These are phyloP conservation scores for Quercus aquifolioides DNA, from an alignment of 306 rosid genomes.

Conservation along the genomic window DNA sequence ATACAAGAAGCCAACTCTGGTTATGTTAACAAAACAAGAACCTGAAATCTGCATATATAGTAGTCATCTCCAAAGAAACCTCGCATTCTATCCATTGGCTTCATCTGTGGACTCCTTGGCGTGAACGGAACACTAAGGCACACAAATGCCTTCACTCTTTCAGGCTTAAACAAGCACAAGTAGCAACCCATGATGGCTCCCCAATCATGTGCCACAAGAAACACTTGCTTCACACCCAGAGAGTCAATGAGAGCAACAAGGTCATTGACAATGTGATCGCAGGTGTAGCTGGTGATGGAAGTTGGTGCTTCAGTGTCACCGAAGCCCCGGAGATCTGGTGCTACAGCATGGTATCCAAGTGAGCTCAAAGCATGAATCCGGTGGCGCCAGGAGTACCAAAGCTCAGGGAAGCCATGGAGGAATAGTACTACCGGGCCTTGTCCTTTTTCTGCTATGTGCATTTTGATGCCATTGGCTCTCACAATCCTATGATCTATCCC, in stretches of 20 bases:
- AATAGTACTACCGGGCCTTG: constrained; percentile 30
- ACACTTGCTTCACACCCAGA: too few species aligned
- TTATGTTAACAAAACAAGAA: background rate
- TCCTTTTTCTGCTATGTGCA: constrained; percentile 35
- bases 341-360: too few species aligned
- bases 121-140: constrained; percentile 16
- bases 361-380: constrained; percentile 22
- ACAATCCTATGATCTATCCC: constrained; percentile 13
- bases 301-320: too few species aligned
- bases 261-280: too few species aligned
- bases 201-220: too few species aligned
- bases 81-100: constrained; percentile 16
- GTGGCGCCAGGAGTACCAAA: constrained; percentile 39
- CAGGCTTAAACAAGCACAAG: constrained; percentile 33
- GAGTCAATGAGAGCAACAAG: too few species aligned
- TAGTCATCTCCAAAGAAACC: constrained; percentile 34
- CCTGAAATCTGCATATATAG: constrained; percentile 43
- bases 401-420: constrained; percentile 41
- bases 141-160: constrained; percentile 27
- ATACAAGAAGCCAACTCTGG: background rate
- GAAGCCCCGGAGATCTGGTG: too few species aligned
- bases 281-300: too few species aligned
- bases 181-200: constrained; percentile 24
- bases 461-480: constrained; percentile 35
- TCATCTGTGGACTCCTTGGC: background rate